Base-by-base conservation (phyloP, 768 basidiomycete species). In the Gautieria morchelliformis region DNA sequence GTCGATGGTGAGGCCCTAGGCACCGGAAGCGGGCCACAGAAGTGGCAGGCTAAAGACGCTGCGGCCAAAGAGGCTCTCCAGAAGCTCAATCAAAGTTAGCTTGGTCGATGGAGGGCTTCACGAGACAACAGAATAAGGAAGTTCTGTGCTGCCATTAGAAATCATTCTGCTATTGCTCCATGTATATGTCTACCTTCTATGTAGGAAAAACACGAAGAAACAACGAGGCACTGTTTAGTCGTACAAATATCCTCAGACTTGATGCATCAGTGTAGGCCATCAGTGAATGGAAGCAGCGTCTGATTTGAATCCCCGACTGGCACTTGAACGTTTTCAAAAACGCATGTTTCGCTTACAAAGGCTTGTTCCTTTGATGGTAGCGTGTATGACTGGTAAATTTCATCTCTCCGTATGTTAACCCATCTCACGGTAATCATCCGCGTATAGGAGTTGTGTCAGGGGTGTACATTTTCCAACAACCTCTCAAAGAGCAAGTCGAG, bases 391-490 rank as follows among this genome's bases (percentile, higher is more conserved):
- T 65, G 86, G 85, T 85, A 63, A 61, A 59, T 39, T 3, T 5
- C 11, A n/a, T 8, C 47, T 35, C 11, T 51, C 27, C 32, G 46
- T 30, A 6, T 17, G 27, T 11, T 9, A 27, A 44, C 8, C 32
- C 17, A n/a, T 33, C 40, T 46, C 12, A 46, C 45, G 6, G 32
- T 24, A 50, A 42, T 54, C 60, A n/a, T n/a, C n/a, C n/a, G n/a
- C 46, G 19, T 58, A 14, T 60, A 86, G 85, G 85, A 32, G 66
- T 84, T 52, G 61, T 74, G 27, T 84, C 85, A 12, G 85, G 85
- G 9, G 65, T 84, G 20, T 85, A 86, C 65, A 81, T 85, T 53
- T 86, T 86, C 70, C 76, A 78, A 63, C 84, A 84, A 27, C 44
- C 72, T 19, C 59, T 77, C 10, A 67, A 70, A 42, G 45, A 35